Conservation (phyloP, 768 basidiomycete genomes). For the Lentinula sp. region DNA sequence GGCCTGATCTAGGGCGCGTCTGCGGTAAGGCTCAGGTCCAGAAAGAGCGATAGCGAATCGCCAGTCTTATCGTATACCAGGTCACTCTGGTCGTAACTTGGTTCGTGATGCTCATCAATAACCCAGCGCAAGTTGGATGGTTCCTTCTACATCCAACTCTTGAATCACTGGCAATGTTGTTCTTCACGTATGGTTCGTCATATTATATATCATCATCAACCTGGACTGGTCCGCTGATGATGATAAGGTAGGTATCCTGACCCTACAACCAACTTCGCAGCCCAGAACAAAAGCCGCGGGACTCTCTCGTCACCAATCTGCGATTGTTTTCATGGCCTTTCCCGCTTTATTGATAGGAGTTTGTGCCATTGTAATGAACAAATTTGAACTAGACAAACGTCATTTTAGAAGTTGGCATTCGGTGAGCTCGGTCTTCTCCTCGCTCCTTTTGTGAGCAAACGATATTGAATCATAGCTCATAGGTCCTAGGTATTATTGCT, state of each 20-base stretch:
- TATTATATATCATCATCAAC: neutral
- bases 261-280: conserved; percentile 68
- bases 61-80: conserved; percentile 19
- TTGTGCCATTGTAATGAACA: conserved; percentile 57
- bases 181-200: conserved; percentile 55
- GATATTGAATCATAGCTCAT: neutral
- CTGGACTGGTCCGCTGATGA: neutral
- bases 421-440: conserved; percentile 29
- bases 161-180: conserved; percentile 48
- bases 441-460: neutral
- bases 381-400: conserved; percentile 36
- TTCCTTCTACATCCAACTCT: conserved; percentile 64
- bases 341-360: conserved; percentile 57
- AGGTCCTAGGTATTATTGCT: conserved; percentile 64
- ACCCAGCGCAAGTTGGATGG: conserved; percentile 45
- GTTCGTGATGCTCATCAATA: conserved; percentile 35
- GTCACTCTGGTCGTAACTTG: conserved; percentile 36
- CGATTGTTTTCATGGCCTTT: conserved; percentile 48
- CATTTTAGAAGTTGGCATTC: conserved; percentile 79
- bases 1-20: neutral
- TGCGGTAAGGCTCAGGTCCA: neutral
- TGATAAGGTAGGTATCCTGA: conserved; percentile 61
- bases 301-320: conserved; percentile 62
- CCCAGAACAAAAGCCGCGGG: conserved; percentile 62
- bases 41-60: neutral